These are phyloP conservation scores for Triticum urartu DNA, from an alignment of 176 grass and related monocot species.

Conservation along the genomic window DNA sequence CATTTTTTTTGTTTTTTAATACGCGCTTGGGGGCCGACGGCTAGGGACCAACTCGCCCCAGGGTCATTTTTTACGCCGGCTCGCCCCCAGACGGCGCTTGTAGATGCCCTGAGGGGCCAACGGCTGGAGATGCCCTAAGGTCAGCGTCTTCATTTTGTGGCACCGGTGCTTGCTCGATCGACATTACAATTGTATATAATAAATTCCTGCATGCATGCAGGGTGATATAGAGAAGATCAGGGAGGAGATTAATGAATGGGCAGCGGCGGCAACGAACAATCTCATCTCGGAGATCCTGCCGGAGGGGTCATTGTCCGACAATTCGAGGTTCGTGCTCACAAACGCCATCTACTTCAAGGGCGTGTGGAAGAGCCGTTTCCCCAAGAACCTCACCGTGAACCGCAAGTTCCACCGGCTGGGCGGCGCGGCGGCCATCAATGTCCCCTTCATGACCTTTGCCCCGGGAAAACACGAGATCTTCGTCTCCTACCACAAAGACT, in stretches of 20 bases:
- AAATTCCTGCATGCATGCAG: neutral
- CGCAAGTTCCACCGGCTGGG: neutral
- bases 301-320: neutral
- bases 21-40: too few species aligned
- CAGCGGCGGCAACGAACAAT: neutral
- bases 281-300: neutral
- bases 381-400: neutral
- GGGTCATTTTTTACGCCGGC: too few species aligned
- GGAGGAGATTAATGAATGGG: slow-evolving; percentile 22
- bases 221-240: neutral
- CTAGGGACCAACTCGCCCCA: too few species aligned
- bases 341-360: slow-evolving; percentile 54
- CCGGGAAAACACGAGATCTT: neutral
- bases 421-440: neutral
- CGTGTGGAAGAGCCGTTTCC: slow-evolving; percentile 17
- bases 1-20: too few species aligned
- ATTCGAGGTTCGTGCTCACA: neutral
- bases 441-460: neutral
- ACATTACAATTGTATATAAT: too few species aligned
- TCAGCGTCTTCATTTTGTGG: neutral
- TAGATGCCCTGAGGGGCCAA: too few species aligned
- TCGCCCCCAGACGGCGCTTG: too few species aligned
- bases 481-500: neutral
- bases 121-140: neutral
- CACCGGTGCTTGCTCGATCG: too few species aligned